Conservation (phyloP, 768 basidiomycete genomes). For the Guyanaporus albipodus region DNA sequence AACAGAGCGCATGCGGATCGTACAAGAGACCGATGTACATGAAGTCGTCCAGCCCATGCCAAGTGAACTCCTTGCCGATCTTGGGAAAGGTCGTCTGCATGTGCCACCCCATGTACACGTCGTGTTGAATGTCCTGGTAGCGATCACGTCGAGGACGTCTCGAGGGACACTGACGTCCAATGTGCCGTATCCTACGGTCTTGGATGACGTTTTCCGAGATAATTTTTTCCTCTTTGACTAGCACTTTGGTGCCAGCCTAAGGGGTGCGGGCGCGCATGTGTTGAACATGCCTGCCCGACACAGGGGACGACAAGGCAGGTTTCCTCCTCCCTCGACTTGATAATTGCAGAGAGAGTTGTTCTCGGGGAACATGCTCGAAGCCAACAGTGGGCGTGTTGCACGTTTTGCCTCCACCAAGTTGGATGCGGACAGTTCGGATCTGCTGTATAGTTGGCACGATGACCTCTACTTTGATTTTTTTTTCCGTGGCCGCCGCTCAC, state of each 20-base stretch:
- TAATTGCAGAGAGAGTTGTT: background rate
- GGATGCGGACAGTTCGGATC: background rate
- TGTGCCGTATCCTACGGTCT: slow-evolving; percentile 5
- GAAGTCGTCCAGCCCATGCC: slow-evolving; percentile 14
- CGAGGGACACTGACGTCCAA: slow-evolving; percentile 8
- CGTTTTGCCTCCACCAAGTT: background rate
- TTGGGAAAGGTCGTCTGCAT: background rate
- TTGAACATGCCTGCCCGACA: background rate
- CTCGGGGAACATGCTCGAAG: slow-evolving; percentile 2
- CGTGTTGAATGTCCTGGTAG: background rate
- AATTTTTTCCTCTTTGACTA: slow-evolving; percentile 7
- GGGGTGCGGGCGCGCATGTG: too few species aligned
- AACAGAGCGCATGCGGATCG: slow-evolving; percentile 9
- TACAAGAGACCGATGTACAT: slow-evolving; percentile 8
- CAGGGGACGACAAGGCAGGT: background rate
- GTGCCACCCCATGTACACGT: slow-evolving; percentile 11
- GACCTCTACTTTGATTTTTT: slow-evolving; percentile 6
- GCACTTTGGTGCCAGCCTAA: slow-evolving; percentile 10
- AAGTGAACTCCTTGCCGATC: slow-evolving; percentile 5
- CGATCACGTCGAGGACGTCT: slow-evolving; percentile 6
- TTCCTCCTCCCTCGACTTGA: slow-evolving; percentile 10
- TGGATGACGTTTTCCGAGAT: slow-evolving; percentile 5
- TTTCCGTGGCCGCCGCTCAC: slow-evolving; percentile 1
- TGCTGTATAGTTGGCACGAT: slow-evolving; percentile 5
- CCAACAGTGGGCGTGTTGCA: background rate